These are phyloP conservation scores for Podosphaera xanthii DNA, from an alignment of 2,329 filamentous ascomycete genomes.

Conservation along the genomic window DNA sequence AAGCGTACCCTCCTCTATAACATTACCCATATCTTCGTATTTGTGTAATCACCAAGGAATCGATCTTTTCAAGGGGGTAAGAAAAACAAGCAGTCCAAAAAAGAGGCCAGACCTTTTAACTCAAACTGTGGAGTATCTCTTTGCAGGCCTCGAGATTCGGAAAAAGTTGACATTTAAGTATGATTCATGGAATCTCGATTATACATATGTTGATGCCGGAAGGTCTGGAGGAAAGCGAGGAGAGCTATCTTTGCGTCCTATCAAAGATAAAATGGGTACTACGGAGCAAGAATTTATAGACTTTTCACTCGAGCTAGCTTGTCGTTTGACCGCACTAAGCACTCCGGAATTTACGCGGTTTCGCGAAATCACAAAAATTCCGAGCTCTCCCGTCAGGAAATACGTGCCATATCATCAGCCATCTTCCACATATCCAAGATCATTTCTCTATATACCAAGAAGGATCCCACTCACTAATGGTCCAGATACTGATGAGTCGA, in stretches of 20 bases:
- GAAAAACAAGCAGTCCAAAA: neutral
- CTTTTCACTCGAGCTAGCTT: neutral
- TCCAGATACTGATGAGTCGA: neutral
- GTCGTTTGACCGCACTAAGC: neutral
- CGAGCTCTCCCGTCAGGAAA: neutral
- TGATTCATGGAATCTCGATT: constrained; percentile 10
- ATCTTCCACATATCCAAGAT: neutral
- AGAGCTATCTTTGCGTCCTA: constrained; percentile 10
- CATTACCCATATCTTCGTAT: constrained; percentile 11
- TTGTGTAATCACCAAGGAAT: constrained; percentile 6
- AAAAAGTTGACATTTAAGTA: constrained; percentile 8
- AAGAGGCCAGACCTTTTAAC: neutral
- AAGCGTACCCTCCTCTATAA: constrained; percentile 11
- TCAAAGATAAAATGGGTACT: constrained; percentile 1
- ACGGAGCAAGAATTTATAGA: constrained; percentile 7
- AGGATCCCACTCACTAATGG: neutral
- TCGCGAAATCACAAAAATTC: neutral
- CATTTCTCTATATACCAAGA: neutral
- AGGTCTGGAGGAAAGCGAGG: constrained; percentile 13
- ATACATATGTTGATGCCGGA: constrained; percentile 13
- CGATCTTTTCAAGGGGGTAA: constrained; percentile 2
- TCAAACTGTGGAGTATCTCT: constrained; percentile 14
- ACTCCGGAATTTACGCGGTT: neutral
- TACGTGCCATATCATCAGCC: neutral
- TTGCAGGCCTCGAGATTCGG: constrained; percentile 13